Evolutionary conservation across 345 rosid species (phyloP).

Genomic region (Boechera stricta): DNA sequence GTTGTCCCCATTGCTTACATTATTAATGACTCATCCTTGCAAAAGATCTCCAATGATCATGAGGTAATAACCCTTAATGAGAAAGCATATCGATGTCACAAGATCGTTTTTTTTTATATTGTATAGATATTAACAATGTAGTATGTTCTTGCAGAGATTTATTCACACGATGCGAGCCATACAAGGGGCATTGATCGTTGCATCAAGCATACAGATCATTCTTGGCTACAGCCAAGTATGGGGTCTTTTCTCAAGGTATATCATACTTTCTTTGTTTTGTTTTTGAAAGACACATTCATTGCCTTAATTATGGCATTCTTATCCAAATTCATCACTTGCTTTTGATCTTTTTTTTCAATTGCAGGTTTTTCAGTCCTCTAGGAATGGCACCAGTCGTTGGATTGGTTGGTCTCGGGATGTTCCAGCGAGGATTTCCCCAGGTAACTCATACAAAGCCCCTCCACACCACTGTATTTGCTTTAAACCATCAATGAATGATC

Average conservation of each 20-base stretch:
- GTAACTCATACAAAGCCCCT: slow-evolving; percentile 40
- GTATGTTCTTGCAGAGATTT: slow-evolving; percentile 76
- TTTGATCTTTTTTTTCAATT: background rate
- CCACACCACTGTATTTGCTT: background rate
- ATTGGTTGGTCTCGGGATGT: slow-evolving; percentile 91
- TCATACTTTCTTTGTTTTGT: background rate
- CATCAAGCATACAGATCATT: slow-evolving; percentile 86
- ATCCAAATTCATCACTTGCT: background rate
- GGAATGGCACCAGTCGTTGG: slow-evolving; percentile 92
- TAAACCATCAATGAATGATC: background rate
- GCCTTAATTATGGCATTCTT: background rate
- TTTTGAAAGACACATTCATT: background rate
- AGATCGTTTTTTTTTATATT: background rate
- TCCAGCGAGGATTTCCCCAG: slow-evolving; percentile 87
- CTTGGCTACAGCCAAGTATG: slow-evolving; percentile 90
- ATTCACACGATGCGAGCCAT: slow-evolving; percentile 87
- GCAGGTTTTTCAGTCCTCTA: slow-evolving; percentile 85
- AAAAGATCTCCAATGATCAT: slow-evolving; percentile 62
- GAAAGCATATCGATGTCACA: background rate
- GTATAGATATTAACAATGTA: background rate
- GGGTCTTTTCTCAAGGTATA: slow-evolving; percentile 89
- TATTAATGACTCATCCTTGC: slow-evolving; percentile 73
- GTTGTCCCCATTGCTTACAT: slow-evolving; percentile 74
- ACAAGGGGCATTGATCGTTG: slow-evolving; percentile 91
- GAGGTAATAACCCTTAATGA: slow-evolving; percentile 53